phyloP scores from a whole-genome alignment of 192 early-diverging fungal species.

The Gigaspora rosea region DNA sequence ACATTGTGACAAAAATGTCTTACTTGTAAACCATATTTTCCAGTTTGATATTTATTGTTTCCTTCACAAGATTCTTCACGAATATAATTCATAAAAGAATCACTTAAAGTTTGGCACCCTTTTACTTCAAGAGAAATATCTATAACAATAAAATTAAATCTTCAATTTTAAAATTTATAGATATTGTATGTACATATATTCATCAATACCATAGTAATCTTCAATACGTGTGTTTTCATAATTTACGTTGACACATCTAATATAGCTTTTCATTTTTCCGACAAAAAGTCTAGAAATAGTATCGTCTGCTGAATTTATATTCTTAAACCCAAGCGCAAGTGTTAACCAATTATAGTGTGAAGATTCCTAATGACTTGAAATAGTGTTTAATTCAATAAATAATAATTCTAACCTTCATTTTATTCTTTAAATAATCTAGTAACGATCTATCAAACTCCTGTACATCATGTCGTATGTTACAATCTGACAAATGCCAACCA shows the following conservation, averaged over 20 bases:
- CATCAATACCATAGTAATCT: conserved; percentile 73
- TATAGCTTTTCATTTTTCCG: conserved; percentile 97
- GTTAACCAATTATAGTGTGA: no score
- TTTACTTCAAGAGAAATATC: conserved; percentile 98
- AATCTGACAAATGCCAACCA: conserved; percentile 99
- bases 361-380: no score
- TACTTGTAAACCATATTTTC: conserved; percentile 85
- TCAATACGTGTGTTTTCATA: conserved; percentile 93
- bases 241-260: conserved; percentile 92
- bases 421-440: conserved; percentile 77
- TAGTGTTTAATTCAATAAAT: background rate
- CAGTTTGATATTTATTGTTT: conserved; percentile 94
- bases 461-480: conserved; percentile 93
- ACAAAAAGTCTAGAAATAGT: conserved; percentile 89
- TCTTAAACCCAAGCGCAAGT: conserved; percentile 36
- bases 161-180: background rate
- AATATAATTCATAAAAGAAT: conserved; percentile 91
- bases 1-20: background rate
- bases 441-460: conserved; percentile 97
- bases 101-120: conserved; percentile 80
- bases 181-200: background rate
- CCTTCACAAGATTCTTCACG: conserved; percentile 90
- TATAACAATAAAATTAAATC: conserved; percentile 34
- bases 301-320: conserved; percentile 88
- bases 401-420: conserved; percentile 18